Percentiles rank a stretch among this genome's conserved stretches.
Evolutionary conservation across 345 rosid species (phyloP).

Genomic region (Arabidopsis arenosa): DNA sequence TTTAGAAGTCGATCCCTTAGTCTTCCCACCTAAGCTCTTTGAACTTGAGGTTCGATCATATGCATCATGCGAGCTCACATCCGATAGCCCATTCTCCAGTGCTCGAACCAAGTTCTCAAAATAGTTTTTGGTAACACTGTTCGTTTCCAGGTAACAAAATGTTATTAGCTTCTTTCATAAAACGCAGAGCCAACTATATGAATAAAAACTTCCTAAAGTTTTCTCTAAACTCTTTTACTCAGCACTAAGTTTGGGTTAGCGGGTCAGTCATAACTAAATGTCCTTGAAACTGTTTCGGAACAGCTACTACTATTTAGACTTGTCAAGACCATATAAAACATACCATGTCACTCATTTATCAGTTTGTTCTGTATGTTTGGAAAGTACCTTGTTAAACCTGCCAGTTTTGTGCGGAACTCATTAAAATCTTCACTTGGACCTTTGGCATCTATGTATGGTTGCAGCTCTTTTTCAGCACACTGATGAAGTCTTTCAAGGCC

Average conservation of each 20-base stretch:
- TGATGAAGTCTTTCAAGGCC: constrained; percentile 92
- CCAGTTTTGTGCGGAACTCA: constrained; percentile 85
- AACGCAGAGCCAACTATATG: background rate
- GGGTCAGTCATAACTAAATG: background rate
- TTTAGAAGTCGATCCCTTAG: constrained; percentile 63
- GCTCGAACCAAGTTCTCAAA: constrained; percentile 87
- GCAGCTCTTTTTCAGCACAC: constrained; percentile 87
- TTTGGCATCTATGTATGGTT: constrained; percentile 55
- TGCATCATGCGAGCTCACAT: constrained; percentile 64
- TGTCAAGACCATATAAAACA: background rate
- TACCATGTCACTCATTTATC: background rate
- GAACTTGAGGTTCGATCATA: constrained; percentile 59
- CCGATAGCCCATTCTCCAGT: constrained; percentile 80
- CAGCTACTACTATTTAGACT: background rate
- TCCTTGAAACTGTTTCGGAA: background rate
- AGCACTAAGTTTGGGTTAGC: background rate
- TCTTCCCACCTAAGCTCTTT: constrained; percentile 58
- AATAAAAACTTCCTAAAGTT: background rate
- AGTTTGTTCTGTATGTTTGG: background rate
- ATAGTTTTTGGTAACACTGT: constrained; percentile 84
- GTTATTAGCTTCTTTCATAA: background rate
- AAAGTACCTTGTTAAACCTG: constrained; percentile 78
- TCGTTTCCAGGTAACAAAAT: background rate
- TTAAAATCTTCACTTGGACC: constrained; percentile 78
- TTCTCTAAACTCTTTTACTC: background rate